phyloP scores from a whole-genome alignment of 352 stramenopile species.

The Peronospora destructor region DNA sequence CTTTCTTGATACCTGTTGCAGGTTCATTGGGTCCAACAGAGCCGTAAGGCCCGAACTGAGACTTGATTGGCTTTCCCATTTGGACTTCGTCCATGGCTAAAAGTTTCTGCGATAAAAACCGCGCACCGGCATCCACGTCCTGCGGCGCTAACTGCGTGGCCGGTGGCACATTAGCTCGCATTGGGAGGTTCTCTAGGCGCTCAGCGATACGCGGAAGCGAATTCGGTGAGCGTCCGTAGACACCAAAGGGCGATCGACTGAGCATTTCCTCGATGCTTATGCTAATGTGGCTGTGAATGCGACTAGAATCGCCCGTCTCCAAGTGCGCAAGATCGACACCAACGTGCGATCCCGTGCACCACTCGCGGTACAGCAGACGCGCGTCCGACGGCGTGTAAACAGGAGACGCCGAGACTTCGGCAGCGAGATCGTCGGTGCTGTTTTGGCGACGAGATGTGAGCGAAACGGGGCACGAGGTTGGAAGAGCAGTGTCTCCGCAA shows the following conservation, averaged over 20 bases:
- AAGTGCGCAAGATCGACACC: conserved; percentile 31
- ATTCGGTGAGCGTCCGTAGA: conserved; percentile 41
- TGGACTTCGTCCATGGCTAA: conserved; percentile 22
- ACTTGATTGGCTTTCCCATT: conserved; percentile 16
- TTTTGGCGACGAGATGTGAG: conserved; percentile 33
- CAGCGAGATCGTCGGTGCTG: conserved; percentile 60
- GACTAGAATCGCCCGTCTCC: conserved; percentile 6
- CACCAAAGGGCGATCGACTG: conserved; percentile 58
- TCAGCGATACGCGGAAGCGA: conserved; percentile 66
- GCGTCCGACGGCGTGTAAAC: conserved; percentile 53
- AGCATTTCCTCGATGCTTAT: conserved; percentile 64
- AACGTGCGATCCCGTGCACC: conserved; percentile 55
- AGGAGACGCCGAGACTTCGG: conserved; percentile 37
- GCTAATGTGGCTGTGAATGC: conserved; percentile 2
- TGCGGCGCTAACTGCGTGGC: conserved; percentile 9
- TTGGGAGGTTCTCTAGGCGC: conserved; percentile 49
- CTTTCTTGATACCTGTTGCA: conserved; percentile 57
- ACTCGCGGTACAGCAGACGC: conserved; percentile 72
- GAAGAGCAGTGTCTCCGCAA: conserved; percentile 10
- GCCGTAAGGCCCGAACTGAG: conserved; percentile 59
- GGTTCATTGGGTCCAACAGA: conserved; percentile 19
- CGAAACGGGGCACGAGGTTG: not conserved
- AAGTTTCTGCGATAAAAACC: conserved; percentile 61
- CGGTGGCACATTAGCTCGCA: conserved; percentile 42
- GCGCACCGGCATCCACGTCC: conserved; percentile 50